A percentile compares a stretch with the other conserved stretches of the same genome.
Conservation (phyloP, 2,329 filamentous ascomycete species). For the Aspergillus ruber region DNA sequence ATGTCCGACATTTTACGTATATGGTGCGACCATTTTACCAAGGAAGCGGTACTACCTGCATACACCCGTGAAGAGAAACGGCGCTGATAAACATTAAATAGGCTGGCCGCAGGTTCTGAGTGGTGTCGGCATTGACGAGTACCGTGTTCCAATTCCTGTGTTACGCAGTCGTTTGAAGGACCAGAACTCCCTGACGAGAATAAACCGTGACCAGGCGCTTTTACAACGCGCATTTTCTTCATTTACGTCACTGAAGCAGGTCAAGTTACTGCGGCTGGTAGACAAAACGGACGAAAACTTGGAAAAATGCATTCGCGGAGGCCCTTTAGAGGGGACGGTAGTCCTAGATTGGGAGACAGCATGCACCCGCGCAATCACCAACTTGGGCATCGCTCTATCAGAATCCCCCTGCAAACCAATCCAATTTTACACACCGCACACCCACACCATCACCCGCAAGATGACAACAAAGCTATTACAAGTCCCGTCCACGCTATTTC, state of each 20-base stretch:
- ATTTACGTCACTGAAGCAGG: slow-evolving; percentile 57
- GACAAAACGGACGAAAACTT: slow-evolving; percentile 53
- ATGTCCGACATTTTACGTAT: slow-evolving; percentile 34
- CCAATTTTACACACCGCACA: slow-evolving; percentile 56
- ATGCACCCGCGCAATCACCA: slow-evolving; percentile 56
- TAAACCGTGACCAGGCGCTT: slow-evolving; percentile 46
- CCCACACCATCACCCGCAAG: slow-evolving; percentile 47
- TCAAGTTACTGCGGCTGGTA: slow-evolving; percentile 58
- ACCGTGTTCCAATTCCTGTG: slow-evolving; percentile 14
- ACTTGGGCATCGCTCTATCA: slow-evolving; percentile 52
- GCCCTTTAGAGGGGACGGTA: slow-evolving; percentile 41
- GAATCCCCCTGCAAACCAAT: slow-evolving; percentile 51
- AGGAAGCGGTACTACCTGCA: slow-evolving; percentile 30
- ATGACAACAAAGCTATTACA: slow-evolving; percentile 49
- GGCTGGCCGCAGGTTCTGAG: slow-evolving; percentile 24
- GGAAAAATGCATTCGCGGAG: slow-evolving; percentile 46
- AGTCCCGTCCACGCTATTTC: slow-evolving; percentile 43
- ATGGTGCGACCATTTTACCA: slow-evolving; percentile 37
- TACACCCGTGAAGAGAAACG: slow-evolving; percentile 4
- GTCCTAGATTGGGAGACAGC: slow-evolving; percentile 57
- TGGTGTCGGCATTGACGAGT: slow-evolving; percentile 12
- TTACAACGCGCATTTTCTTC: slow-evolving; percentile 51
- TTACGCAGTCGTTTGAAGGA: slow-evolving; percentile 28
- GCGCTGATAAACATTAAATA: slow-evolving; percentile 19
- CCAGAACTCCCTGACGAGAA: slow-evolving; percentile 42